Evolutionary conservation across 129 eudicot species (phyloP), one percentile per base, ranked within the genome.

Genomic region (Chrysanthemum seticuspe): DNA sequence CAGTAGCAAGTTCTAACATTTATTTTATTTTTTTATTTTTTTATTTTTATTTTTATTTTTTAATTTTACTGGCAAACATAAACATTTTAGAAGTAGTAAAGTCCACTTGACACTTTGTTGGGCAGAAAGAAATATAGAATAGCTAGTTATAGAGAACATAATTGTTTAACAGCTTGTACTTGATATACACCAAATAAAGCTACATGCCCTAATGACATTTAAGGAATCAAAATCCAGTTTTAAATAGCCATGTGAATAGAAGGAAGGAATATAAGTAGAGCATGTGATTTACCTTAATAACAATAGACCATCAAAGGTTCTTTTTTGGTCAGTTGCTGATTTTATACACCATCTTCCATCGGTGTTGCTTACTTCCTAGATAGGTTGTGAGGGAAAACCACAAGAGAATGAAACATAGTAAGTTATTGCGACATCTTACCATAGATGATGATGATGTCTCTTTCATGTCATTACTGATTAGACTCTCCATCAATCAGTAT

Each of bases 401-500:
- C 21, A 19, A 19, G 21, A 19, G 21, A 19, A 19, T 19, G 21
- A 19, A 19, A 19, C 21, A 19, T 0, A 19, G 21, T 19, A 19
- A 19, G 21, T 19, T 19, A 19, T 19, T 19, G 21, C 21, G 21
- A 19, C 21, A 19, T 19, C 21, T 86, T 71, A 93, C 98, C 92
- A 84, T 58, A 10, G 44, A 19, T 19, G 21, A 60, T 71, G 87
- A 66, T 58, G 87, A 77, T 71, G 87, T 81, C 62, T 84, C 87
- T 71, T 72, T 64, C 71, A 76, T 66, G 75, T 87, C 87, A 23
- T 75, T 90, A 74, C 85, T 77, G 64, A 90, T 83, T 66, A 94
- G 54, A 76, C 78, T 78, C 55, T 90, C 88, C 96, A 94, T 82
- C 77, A 94, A 83, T 83, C 77, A 91, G 80, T 65, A 75, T 85